Conservation (phyloP, 352 stramenopile genomes). For the Globisporangium lucens region DNA sequence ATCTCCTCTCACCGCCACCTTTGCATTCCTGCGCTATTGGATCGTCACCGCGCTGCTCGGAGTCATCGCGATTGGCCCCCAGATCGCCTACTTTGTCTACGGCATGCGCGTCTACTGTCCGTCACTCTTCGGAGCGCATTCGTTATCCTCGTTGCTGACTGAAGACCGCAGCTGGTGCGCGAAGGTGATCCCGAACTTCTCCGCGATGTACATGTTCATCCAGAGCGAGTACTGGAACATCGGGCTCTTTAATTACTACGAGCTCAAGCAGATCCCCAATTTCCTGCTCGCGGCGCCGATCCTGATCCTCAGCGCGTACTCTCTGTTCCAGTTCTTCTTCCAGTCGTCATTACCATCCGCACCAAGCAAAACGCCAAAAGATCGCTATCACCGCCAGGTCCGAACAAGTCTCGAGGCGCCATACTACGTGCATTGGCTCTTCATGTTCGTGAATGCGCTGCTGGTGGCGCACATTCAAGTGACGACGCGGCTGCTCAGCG, state of each 20-base stretch:
- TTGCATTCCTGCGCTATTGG: constrained; percentile 58
- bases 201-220: constrained; percentile 92
- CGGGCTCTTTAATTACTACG: constrained; percentile 92
- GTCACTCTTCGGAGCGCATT: constrained; percentile 23
- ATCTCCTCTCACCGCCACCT: constrained; percentile 21
- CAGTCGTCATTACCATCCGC: constrained; percentile 14
- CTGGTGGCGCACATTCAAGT: constrained; percentile 86
- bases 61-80: constrained; percentile 52
- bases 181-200: constrained; percentile 61
- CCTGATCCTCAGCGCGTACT: constrained; percentile 59
- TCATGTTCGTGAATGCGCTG: constrained; percentile 74
- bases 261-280: constrained; percentile 93
- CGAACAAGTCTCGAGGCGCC: constrained; percentile 20
- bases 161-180: constrained; percentile 70
- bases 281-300: constrained; percentile 91
- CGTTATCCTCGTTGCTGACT: constrained; percentile 12
- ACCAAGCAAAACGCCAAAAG: background rate
- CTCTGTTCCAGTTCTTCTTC: constrained; percentile 56
- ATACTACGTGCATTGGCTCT: constrained; percentile 74
- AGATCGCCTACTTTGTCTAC: constrained; percentile 68
- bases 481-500: constrained; percentile 71
- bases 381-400: background rate
- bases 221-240: constrained; percentile 96
- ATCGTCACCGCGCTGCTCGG: constrained; percentile 55
- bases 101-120: constrained; percentile 67